A percentile compares a stretch with the other conserved stretches of the same genome.
Conservation (phyloP, 345 rosid genomes). For the Salix dunnii region DNA sequence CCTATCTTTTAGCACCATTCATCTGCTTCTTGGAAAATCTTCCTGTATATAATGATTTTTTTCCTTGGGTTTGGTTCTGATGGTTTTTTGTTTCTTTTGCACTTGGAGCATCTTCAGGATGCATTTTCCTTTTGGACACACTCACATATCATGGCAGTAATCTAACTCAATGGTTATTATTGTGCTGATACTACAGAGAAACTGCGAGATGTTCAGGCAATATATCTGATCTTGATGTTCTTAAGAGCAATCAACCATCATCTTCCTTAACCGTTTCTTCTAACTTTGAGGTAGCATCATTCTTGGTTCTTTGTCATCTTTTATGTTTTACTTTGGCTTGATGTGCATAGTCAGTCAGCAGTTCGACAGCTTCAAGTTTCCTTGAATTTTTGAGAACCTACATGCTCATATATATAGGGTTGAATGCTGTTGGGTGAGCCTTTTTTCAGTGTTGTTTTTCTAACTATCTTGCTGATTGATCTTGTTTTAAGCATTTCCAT, state of each 20-base stretch:
- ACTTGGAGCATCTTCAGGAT: not conserved
- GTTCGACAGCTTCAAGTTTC: not conserved
- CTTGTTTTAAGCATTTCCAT: not conserved
- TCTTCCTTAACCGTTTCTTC: conserved; percentile 63
- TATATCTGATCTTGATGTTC: conserved; percentile 47
- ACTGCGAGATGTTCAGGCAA: conserved; percentile 41
- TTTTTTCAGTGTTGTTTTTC: not conserved
- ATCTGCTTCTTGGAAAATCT: not conserved
- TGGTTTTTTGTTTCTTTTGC: not conserved
- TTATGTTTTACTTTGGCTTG: not conserved
- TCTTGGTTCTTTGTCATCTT: not conserved
- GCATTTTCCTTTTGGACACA: conserved; percentile 1
- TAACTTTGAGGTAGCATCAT: conserved; percentile 62
- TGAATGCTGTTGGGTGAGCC: not conserved
- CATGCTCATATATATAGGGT: not conserved
- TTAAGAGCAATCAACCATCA: conserved; percentile 42
- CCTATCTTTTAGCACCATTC: not conserved
- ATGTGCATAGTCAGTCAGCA: not conserved
- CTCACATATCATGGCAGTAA: not conserved
- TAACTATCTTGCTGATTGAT: not conserved
- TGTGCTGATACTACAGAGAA: conserved; percentile 47
- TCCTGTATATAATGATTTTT: not conserved
- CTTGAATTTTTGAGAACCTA: not conserved
- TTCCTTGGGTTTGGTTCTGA: not conserved
- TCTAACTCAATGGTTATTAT: conserved; percentile 13